Conservation (phyloP, 257 asterid genomes). For the Solanum piurae region DNA sequence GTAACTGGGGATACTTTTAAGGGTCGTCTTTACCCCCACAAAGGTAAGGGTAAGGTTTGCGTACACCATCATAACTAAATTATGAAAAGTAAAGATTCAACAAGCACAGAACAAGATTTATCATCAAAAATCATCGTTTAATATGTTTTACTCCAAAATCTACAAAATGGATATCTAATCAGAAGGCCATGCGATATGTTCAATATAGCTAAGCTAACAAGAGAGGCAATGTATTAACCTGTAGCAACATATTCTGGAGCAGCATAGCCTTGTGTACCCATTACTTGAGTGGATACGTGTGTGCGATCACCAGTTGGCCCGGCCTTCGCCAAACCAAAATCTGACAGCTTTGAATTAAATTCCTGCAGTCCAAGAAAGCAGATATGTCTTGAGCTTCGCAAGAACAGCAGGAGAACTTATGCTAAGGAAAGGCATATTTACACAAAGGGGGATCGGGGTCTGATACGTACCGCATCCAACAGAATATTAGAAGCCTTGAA, state of each 20-base stretch:
- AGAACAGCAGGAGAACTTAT: not conserved
- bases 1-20: not conserved
- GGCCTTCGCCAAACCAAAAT: slow-evolving; percentile 87
- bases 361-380: slow-evolving; percentile 34
- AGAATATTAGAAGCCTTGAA: slow-evolving; percentile 90
- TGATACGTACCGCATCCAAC: slow-evolving; percentile 55
- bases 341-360: slow-evolving; percentile 78
- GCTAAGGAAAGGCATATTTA: not conserved
- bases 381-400: not conserved
- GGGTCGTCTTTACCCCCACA: no score
- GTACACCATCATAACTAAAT: not conserved
- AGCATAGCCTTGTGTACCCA: slow-evolving; percentile 91
- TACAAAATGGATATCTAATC: not conserved
- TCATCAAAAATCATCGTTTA: not conserved
- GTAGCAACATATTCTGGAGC: slow-evolving; percentile 97
- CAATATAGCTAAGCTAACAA: not conserved
- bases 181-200: not conserved
- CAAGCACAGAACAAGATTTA: not conserved
- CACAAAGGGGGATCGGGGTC: not conserved
- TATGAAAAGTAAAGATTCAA: not conserved
- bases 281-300: slow-evolving; percentile 85
- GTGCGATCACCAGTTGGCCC: slow-evolving; percentile 95
- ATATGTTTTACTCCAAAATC: not conserved
- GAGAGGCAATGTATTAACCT: slow-evolving; percentile 27
- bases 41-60: no score